phyloP scores from a whole-genome alignment of 2,329 filamentous ascomycete genomes.

The Pestalotiopsis sp. region DNA sequence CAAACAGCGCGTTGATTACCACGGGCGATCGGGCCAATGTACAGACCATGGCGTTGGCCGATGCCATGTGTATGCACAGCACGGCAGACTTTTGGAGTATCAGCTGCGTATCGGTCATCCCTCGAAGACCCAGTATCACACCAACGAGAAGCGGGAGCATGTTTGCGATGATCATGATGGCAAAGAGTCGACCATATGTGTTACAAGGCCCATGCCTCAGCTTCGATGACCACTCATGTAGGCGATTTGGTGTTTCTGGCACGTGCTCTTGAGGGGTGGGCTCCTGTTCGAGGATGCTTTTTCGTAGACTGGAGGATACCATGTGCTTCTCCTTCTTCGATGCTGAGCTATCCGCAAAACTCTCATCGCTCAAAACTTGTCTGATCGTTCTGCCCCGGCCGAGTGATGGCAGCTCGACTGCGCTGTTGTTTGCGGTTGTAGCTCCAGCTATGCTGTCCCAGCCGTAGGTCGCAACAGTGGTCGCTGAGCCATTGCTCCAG shows the following conservation, averaged over 20 bases:
- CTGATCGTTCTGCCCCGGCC: neutral
- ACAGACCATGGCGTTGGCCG: conserved; percentile 51
- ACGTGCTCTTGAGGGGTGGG: neutral
- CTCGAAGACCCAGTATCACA: neutral
- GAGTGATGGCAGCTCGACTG: neutral
- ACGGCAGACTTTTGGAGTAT: neutral
- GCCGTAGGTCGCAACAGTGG: neutral
- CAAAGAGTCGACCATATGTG: neutral
- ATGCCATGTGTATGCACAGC: conserved; percentile 37
- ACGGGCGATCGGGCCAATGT: conserved; percentile 57
- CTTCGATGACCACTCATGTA: neutral
- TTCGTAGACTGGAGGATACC: neutral
- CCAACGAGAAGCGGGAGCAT: neutral
- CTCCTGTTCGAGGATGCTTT: neutral
- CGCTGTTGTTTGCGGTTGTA: neutral
- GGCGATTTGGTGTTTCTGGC: neutral
- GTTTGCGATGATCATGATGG: neutral
- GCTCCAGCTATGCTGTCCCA: neutral
- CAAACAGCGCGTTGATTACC: conserved; percentile 55
- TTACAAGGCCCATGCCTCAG: neutral
- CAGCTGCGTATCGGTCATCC: neutral
- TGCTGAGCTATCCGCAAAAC: neutral
- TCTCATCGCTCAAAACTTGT: neutral
- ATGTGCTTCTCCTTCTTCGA: neutral
- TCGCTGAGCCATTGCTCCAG: neutral